Conservation (phyloP, 2,329 filamentous ascomycete species). For the Aureobasidium musti region DNA sequence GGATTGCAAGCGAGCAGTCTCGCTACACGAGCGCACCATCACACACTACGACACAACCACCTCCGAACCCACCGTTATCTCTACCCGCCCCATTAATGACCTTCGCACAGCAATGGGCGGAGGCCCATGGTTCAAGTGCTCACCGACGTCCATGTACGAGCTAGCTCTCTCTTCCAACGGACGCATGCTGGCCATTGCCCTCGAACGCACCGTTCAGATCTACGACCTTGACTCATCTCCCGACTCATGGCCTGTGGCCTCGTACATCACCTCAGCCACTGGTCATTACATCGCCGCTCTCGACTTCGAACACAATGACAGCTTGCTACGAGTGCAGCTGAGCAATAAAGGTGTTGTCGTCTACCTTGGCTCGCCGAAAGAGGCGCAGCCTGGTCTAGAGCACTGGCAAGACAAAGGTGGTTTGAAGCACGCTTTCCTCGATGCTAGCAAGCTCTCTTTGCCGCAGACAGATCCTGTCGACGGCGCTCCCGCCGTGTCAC, state of each 20-base stretch:
- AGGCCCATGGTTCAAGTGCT: constrained; percentile 40
- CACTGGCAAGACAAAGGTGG: constrained; percentile 42
- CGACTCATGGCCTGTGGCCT: constrained; percentile 39
- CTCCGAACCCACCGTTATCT: constrained; percentile 31
- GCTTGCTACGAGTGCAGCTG: constrained; percentile 39
- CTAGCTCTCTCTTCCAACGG: constrained; percentile 40
- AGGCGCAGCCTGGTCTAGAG: constrained; percentile 33
- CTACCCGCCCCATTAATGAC: constrained; percentile 39
- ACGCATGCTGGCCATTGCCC: constrained; percentile 40
- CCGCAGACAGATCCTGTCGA: neutral
- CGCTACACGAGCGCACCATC: constrained; percentile 38
- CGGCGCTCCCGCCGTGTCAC: neutral
- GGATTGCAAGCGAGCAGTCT: constrained; percentile 36
- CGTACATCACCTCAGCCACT: constrained; percentile 39
- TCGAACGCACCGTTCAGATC: constrained; percentile 42
- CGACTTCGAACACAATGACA: constrained; percentile 41
- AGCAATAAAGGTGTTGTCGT: constrained; percentile 41
- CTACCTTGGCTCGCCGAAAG: constrained; percentile 40
- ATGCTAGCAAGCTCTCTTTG: constrained; percentile 33
- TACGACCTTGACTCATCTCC: constrained; percentile 39
- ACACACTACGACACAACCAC: constrained; percentile 38
- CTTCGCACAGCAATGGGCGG: constrained; percentile 40
- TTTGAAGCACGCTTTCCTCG: constrained; percentile 39
- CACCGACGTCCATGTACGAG: constrained; percentile 37
- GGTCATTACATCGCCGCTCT: constrained; percentile 43